Base-by-base conservation (phyloP, 495 filamentous ascomycete genomes). In the Daldinia caldariorum region DNA sequence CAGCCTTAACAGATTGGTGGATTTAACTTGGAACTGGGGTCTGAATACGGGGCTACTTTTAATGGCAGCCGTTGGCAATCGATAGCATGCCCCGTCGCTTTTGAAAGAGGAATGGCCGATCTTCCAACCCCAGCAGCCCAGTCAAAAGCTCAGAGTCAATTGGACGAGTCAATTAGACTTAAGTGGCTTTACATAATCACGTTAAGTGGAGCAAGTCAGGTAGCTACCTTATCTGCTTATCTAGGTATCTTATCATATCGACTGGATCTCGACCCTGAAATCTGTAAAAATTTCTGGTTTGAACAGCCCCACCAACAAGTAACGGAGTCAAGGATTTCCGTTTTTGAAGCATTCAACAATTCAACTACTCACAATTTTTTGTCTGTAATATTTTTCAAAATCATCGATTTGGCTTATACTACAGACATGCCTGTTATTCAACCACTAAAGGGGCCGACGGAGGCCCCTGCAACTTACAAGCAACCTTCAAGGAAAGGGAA, bases 401-500 rank as follows among this genome's bases (percentile, higher is more conserved):
- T 22, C 16, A 6, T 16, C 10, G 31, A 31, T 35, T 35, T 58
- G 41, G 4, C 10, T 7, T 29, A 47, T 53, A 71, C 31, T 8
- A 3, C 13, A 47, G n/a, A 73, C 54, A 83, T 76, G 77, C 80
- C 67, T 8, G 75, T 74, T 22, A 60, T 80, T 29, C 61, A 74
- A 41, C 76, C 76, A 45, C 59, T 71, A 31, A 73, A 74, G 22
- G 77, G 71, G 26, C 70, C 79, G 4, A 79, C 77, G 32, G 76
- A 80, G 7, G 81, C 80, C 16, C 85, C 85, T 47, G 74, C 81
- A 55, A 84, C 86, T 47, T 81, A 83, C 76, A 94, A 89, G 70
- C 95, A 98, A 79, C 89, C 94, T 45, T 97, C 94, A 10, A 86
- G 95, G 74, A 99, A 98, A 79, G 94, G 95, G 67, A 99, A 99